Percentiles rank a stretch among this genome's conserved stretches.
phyloP scores from a whole-genome alignment of 2,329 filamentous ascomycete genomes.

The Pseudocercospora fuligena region DNA sequence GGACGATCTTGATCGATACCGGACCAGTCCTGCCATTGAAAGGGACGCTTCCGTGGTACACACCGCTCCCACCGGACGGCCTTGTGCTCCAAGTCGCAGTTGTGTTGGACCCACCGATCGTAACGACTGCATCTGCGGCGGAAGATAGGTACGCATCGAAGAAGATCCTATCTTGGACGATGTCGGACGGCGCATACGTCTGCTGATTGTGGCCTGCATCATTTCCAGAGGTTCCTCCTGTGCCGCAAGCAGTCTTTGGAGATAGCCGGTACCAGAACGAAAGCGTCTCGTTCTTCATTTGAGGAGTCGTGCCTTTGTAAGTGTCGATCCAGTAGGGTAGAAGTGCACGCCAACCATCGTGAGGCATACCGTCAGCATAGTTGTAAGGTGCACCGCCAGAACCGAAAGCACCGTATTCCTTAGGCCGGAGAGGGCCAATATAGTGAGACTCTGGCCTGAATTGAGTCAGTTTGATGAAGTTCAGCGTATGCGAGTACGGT shows the following conservation, averaged over 20 bases:
- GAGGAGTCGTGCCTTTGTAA: conserved; percentile 53
- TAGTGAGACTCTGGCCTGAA: conserved; percentile 57
- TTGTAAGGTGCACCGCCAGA: conserved; percentile 49
- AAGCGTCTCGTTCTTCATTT: conserved; percentile 40
- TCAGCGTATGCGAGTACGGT: too few relatives aligned
- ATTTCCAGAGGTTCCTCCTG: conserved; percentile 47
- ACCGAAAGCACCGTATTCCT: conserved; percentile 18
- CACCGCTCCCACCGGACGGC: conserved; percentile 22
- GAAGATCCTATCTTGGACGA: conserved; percentile 53
- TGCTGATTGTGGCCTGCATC: conserved; percentile 37
- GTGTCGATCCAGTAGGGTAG: conserved; percentile 57
- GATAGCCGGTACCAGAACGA: conserved; percentile 52
- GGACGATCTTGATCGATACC: conserved; percentile 44
- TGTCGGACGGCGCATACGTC: conserved; percentile 33
- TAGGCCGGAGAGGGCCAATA: conserved; percentile 43
- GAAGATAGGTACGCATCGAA: conserved; percentile 43
- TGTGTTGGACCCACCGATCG: conserved; percentile 44
- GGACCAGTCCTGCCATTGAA: conserved; percentile 46
- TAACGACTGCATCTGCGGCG: conserved; percentile 42
- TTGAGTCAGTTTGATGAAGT: neutral
- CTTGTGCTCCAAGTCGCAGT: conserved; percentile 28
- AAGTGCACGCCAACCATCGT: conserved; percentile 56
- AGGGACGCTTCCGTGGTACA: conserved; percentile 35
- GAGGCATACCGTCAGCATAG: conserved; percentile 56
- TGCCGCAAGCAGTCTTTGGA: conserved; percentile 41